Percentiles rank a stretch among this genome's conserved stretches.
phyloP scores from a whole-genome alignment of 441 rosid species.

The Erysimum cheiri region DNA sequence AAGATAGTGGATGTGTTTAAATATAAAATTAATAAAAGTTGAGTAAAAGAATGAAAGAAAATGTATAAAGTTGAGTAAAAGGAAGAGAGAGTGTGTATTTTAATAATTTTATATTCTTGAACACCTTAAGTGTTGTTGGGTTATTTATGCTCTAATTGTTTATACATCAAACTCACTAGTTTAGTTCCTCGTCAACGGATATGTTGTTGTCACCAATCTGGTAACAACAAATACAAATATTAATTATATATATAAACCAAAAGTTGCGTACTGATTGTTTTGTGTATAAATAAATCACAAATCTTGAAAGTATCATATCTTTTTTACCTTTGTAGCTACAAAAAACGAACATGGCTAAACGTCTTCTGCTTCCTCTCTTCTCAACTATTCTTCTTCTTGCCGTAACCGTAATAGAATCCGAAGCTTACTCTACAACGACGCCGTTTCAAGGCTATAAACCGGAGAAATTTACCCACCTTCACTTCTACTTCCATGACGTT shows the following conservation, averaged over 20 bases:
- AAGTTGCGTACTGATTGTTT: neutral
- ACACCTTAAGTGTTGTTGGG: no score
- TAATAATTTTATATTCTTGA: no score
- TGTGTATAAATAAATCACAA: neutral
- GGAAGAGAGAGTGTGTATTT: no score
- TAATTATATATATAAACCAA: neutral
- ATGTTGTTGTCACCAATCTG: neutral
- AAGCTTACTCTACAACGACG: neutral
- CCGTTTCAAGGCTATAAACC: neutral
- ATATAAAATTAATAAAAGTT: no score
- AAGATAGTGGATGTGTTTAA: no score
- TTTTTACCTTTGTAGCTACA: neutral
- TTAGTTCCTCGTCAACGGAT: neutral
- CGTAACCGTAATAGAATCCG: neutral
- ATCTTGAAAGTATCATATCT: neutral
- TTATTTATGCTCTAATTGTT: no score
- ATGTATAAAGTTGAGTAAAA: no score
- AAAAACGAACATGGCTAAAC: neutral
- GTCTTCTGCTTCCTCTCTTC: neutral
- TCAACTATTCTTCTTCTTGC: neutral
- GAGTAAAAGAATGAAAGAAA: no score
- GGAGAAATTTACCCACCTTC: neutral
- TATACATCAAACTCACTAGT: neutral
- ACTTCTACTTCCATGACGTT: neutral
- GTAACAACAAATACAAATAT: neutral